These are phyloP conservation scores for Chaetomium fimeti DNA, from an alignment of 495 filamentous ascomycete genomes.

Conservation along the genomic window DNA sequence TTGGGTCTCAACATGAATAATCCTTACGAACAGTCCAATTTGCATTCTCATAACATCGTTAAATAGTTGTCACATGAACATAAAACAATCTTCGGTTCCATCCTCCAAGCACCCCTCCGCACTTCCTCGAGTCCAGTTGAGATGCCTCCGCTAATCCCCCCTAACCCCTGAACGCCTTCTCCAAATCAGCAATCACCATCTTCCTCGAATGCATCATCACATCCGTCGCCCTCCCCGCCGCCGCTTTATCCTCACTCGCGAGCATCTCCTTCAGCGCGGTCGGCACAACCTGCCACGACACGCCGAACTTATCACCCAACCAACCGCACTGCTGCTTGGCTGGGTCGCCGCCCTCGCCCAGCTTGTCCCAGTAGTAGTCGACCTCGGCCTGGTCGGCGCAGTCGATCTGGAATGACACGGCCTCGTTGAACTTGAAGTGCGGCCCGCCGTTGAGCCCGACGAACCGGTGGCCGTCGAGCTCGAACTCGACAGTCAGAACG, in stretches of 20 bases:
- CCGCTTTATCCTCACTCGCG: constrained; percentile 23
- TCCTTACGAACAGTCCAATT: not conserved
- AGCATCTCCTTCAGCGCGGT: constrained; percentile 32
- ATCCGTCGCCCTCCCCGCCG: constrained; percentile 23
- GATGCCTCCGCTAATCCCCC: not conserved
- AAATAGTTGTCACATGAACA: too few relatives aligned
- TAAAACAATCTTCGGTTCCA: too few relatives aligned
- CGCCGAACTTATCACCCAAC: constrained; percentile 41
- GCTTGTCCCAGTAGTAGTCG: constrained; percentile 43
- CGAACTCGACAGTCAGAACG: constrained; percentile 36
- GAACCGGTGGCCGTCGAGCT: constrained; percentile 38
- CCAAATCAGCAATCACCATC: constrained; percentile 38
- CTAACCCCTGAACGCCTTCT: constrained; percentile 33
- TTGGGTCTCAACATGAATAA: not conserved
- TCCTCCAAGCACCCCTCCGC: too few relatives aligned
- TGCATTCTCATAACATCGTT: not conserved
- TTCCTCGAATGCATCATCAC: constrained; percentile 43
- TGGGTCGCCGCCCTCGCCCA: constrained; percentile 36
- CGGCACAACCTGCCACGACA: constrained; percentile 45
- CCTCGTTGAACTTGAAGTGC: constrained; percentile 34
- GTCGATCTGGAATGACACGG: constrained; percentile 37
- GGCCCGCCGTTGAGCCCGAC: constrained; percentile 43
- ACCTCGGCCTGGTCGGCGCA: constrained; percentile 43
- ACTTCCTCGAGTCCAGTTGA: too few relatives aligned
- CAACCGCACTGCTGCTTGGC: constrained; percentile 38